Base-by-base conservation (phyloP, 306 rosid species). In the Hippophae rhamnoides region DNA sequence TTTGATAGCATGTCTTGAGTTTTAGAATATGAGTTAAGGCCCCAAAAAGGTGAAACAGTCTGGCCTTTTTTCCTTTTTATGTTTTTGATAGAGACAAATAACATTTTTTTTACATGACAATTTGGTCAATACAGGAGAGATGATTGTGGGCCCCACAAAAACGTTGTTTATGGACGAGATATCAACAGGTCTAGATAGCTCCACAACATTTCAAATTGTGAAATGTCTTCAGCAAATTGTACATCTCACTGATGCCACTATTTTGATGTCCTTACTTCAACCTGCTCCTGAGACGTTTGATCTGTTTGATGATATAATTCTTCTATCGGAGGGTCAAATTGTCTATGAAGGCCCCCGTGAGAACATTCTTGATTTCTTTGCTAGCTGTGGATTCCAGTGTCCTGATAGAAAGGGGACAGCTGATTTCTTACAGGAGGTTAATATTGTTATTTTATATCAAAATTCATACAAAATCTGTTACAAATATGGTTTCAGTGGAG, bases 241-340 rank as follows among this genome's bases (percentile, higher is more conserved):
- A 1, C 96, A 81, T 57, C 80, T 85, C 1, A 88, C 85, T 0
- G 85, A 88, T 52, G 96, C 78, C 51, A 92, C 99, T 0, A 67
- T 92, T 3, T 74, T 92, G 46, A 83, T 92, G 88, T 92, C 99
- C 6, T 55, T 92, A n/a, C 96, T 92, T 45, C 99, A 92, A 55
- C 99, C 99, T 0, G 95, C 99, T 58, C 99, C 99, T 0, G 99
- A 92, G 84, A 82, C 96, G 4, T 92, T 83, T 5, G 82, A 92
- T 66, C 88, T 92, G 2, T 92, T 92, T n/a, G 99, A 92, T 68
- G 99, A 88, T 44, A 78, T 90, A 54, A 13, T 90, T 49, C 80
- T 90, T 5, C 13, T 90, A 59, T 83, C 96, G 0, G 96, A 88
- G 74, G 99, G 96, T 25, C 88, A 80, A 48, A 80, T 88, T 7